Evolutionary conservation across 148 eudicot species (phyloP).

Genomic region (Selenicereus undatus): DNA sequence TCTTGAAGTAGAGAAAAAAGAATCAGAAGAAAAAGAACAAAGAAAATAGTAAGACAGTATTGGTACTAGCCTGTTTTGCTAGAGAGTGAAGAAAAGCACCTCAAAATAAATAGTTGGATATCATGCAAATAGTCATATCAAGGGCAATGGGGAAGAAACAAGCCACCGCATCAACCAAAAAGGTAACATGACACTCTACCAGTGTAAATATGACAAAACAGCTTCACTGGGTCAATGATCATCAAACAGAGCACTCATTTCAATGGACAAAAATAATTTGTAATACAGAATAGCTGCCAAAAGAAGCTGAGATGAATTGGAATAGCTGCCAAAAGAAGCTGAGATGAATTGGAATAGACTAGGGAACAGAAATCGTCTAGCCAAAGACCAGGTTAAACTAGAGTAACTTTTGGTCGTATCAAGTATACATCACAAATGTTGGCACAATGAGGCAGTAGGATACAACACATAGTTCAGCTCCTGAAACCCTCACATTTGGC

Average conservation of each 20-base stretch:
- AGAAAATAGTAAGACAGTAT: not conserved
- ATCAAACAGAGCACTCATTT: slow-evolving; percentile 27
- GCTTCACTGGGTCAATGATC: slow-evolving; percentile 32
- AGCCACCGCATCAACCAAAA: not conserved
- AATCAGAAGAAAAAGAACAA: not conserved
- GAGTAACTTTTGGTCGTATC: not conserved
- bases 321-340: not conserved
- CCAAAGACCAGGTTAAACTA: not conserved
- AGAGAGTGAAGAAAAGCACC: not conserved
- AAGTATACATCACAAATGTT: not conserved
- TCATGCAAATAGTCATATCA: not conserved
- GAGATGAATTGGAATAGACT: not conserved
- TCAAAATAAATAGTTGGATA: not conserved
- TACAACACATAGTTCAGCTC: not conserved
- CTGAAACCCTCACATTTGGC: not conserved
- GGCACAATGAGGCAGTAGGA: not conserved
- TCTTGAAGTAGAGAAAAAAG: not conserved
- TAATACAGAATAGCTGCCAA: not conserved
- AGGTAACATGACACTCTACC: slow-evolving; percentile 19
- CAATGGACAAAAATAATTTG: not conserved
- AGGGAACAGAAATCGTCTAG: not conserved
- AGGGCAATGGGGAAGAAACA: not conserved
- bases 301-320: not conserved
- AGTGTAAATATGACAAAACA: slow-evolving; percentile 41
- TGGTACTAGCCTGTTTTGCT: not conserved